phyloP scores from a whole-genome alignment of 2,329 filamentous ascomycete genomes.

The Gaeumannomyces sp. region DNA sequence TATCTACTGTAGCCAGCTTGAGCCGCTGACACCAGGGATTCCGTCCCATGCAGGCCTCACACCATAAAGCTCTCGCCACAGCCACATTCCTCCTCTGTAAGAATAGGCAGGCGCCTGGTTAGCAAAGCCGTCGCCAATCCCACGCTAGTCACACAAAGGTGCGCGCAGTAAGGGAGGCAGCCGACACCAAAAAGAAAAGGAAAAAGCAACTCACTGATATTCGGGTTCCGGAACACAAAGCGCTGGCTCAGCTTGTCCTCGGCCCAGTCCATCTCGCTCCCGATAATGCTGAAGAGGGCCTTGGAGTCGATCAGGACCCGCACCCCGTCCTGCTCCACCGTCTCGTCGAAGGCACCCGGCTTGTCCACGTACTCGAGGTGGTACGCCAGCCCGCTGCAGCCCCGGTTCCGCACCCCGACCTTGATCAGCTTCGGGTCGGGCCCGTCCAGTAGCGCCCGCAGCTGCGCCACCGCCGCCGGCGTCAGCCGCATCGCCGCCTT shows the following conservation, averaged over 20 bases:
- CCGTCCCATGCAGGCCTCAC: constrained; percentile 23
- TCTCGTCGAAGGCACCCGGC: constrained; percentile 80
- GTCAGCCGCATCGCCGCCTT: constrained; percentile 91
- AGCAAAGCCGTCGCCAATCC: constrained; percentile 23
- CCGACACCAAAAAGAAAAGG: neutral
- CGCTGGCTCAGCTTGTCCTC: constrained; percentile 89
- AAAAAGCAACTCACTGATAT: constrained; percentile 72
- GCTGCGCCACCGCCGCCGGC: constrained; percentile 69
- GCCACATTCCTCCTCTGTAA: constrained; percentile 86
- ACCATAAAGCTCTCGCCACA: constrained; percentile 97
- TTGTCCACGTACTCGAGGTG: constrained; percentile 94
- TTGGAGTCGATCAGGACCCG: constrained; percentile 96
- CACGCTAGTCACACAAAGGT: neutral
- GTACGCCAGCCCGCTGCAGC: constrained; percentile 90
- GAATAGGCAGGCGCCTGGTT: neutral
- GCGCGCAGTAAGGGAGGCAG: neutral
- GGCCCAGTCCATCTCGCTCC: constrained; percentile 98
- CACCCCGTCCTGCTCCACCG: constrained; percentile 92
- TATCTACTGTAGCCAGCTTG: neutral
- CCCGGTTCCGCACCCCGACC: constrained; percentile 87
- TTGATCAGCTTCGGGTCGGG: constrained; percentile 90
- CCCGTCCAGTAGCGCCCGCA: constrained; percentile 70
- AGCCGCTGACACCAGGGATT: neutral
- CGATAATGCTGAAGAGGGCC: constrained; percentile 95
- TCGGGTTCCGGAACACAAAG: constrained; percentile 95